A percentile compares a stretch with the other conserved stretches of the same genome.
These are phyloP conservation scores for Gaillardinia entomophila DNA, from an alignment of 805 yeast species.

Conservation along the genomic window DNA sequence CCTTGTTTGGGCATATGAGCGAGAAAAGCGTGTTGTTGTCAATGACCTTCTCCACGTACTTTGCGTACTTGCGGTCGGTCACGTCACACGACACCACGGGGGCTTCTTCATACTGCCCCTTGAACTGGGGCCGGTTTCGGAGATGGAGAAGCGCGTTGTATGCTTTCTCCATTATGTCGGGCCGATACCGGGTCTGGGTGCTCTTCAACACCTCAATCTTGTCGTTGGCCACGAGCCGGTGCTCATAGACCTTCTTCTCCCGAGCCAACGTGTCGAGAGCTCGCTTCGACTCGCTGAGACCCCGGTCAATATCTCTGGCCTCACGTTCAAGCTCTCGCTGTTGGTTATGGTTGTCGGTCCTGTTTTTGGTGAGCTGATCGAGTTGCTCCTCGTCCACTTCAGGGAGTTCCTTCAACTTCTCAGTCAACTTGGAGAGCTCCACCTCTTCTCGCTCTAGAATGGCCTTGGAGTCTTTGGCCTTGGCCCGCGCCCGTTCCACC, in stretches of 20 bases:
- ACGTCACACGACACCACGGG: conserved; percentile 63
- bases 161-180: conserved; percentile 37
- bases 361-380: conserved; percentile 1
- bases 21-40: conserved; percentile 52
- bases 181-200: conserved; percentile 17
- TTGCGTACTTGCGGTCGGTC: conserved; percentile 43
- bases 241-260: background rate
- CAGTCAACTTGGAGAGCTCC: conserved; percentile 6
- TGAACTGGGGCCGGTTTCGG: conserved; percentile 33
- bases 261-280: background rate
- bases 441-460: conserved; percentile 6
- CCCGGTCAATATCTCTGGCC: background rate
- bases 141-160: conserved; percentile 32
- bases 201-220: conserved; percentile 14
- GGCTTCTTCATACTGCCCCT: conserved; percentile 57
- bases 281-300: background rate
- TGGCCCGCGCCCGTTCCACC: conserved; percentile 1
- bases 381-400: conserved; percentile 5
- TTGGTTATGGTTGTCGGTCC: conserved; percentile 4
- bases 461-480: conserved; percentile 4
- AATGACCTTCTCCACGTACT: conserved; percentile 53
- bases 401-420: conserved; percentile 3
- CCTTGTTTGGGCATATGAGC: conserved; percentile 52
- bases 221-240: conserved; percentile 3
- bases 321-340: background rate